Evolutionary conservation across 345 rosid genomes (phyloP), one percentile per base, ranked within the genome.

Genomic region (Erysimum cheiranthoides): DNA sequence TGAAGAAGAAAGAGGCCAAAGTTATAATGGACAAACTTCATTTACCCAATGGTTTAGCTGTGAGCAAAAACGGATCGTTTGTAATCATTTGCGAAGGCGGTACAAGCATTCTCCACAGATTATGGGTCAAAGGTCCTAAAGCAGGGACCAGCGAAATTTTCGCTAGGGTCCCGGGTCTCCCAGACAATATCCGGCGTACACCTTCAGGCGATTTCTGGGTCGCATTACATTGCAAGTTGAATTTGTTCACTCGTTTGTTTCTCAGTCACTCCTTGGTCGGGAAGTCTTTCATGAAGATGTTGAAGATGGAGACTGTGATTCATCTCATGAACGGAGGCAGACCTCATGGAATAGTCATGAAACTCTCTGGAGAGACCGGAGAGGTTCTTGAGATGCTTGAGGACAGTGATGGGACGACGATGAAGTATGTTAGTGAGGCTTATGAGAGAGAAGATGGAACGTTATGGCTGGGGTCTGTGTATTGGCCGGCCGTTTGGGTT

Each of bases 41-140:
- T 32, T 79, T 88, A 43, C 85, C 90, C 8, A 91, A 91, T 71
- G 95, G 97, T 18, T 85, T 87, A 25, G 86, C 95, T 5, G 52
- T 88, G 53, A 87, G 88, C 86, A 86, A 82, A 67, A 84, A 91
- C 25, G 65, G 76, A 10, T 73, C 83, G 3, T 89, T 86, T 61
- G 61, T 86, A 46, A 70, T 89, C 34, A 78, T 85, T 1, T 83
- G 84, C 0, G 91, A 89, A 53, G 58, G 82, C 2, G 17, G 77
- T 21, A 73, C 69, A 0, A 14, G 69, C 42, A 35, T 63, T 38
- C 62, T 87, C 62, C 74, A 71, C 13, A 85, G 86, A 58, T 43
- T 71, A 30, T 81, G 87, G 85, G 84, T 91, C 46, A 78, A 45
- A 18, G 87, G 84, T 63, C 83, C 86, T 1, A 78, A 75, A 31